phyloP scores from a whole-genome alignment of 73 alveolate genomes.

The Uronychia setigera region DNA sequence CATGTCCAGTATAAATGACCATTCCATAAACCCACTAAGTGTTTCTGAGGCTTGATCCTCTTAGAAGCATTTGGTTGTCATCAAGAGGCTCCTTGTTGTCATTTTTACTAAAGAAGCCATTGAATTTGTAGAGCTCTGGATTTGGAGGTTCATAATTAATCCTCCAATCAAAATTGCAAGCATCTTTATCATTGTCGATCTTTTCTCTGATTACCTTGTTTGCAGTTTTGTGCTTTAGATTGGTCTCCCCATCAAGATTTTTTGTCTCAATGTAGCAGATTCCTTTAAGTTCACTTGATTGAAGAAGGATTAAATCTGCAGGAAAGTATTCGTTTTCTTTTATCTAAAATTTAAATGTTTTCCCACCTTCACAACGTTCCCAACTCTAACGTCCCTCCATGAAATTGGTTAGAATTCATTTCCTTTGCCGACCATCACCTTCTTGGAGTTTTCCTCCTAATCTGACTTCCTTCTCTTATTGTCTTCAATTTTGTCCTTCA shows the following conservation, averaged over 20 bases:
- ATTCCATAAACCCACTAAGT: conserved; percentile 82
- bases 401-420: conserved; percentile 54
- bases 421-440: conserved; percentile 12
- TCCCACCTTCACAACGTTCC: conserved; percentile 86
- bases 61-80: conserved; percentile 73
- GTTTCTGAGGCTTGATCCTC: conserved; percentile 92
- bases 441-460: conserved; percentile 74
- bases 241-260: conserved; percentile 98
- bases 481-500: conserved; percentile 95
- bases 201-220: conserved; percentile 50
- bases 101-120: conserved; percentile 42
- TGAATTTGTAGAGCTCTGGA: conserved; percentile 53
- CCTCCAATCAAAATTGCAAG: conserved; percentile 26
- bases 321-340: conserved; percentile 88
- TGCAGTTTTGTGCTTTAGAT: conserved; percentile 86
- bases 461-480: conserved; percentile 77
- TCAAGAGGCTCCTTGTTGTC: conserved; percentile 26
- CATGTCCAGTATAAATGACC: conserved; percentile 89
- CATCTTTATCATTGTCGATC: conserved; percentile 50
- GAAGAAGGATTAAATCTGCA: conserved; percentile 87
- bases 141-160: conserved; percentile 67
- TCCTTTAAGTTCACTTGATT: conserved; percentile 85
- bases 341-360: conserved; percentile 46
- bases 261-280: conserved; percentile 95
- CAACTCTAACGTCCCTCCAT: conserved; percentile 90